phyloP scores from a whole-genome alignment of 495 filamentous ascomycete species.

The Penicillium coprophilum region DNA sequence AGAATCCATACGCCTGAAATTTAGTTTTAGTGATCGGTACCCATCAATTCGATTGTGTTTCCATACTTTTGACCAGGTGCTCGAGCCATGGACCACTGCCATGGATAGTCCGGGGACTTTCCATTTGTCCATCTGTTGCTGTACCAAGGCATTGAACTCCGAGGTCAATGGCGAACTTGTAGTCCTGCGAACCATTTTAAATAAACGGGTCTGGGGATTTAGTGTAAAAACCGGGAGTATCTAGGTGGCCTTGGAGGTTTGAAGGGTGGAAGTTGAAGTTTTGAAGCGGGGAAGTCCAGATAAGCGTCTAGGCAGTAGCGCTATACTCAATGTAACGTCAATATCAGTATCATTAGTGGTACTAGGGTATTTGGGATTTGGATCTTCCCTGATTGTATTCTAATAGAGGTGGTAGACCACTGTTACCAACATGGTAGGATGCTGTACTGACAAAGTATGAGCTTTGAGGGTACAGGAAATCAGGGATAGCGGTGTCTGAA shows the following conservation, averaged over 20 bases:
- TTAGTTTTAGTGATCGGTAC: constrained; percentile 40
- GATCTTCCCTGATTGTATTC: too few relatives aligned
- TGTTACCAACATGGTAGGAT: not conserved
- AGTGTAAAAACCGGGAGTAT: not conserved
- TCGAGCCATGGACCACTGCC: constrained; percentile 45
- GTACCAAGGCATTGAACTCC: constrained; percentile 34
- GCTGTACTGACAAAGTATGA: not conserved
- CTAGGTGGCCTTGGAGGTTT: not conserved
- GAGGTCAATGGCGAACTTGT: not conserved
- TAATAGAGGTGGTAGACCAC: not conserved
- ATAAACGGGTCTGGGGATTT: too few relatives aligned
- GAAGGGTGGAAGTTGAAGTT: not conserved
- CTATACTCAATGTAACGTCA: not conserved
- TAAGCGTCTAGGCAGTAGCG: not conserved
- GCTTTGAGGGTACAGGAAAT: not conserved
- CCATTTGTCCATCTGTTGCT: constrained; percentile 36
- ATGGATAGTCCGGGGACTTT: constrained; percentile 48
- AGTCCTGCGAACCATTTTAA: constrained; percentile 1
- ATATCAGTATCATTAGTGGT: not conserved
- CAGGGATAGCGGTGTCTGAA: not conserved
- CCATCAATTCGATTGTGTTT: constrained; percentile 16
- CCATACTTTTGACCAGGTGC: constrained; percentile 40
- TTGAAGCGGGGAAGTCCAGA: not conserved
- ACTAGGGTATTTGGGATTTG: not conserved
- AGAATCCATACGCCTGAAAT: constrained; percentile 51